A percentile compares a stretch with the other conserved stretches of the same genome.
Evolutionary conservation across 805 yeast species (phyloP).

Genomic region (Kluyveromyces siamensis): DNA sequence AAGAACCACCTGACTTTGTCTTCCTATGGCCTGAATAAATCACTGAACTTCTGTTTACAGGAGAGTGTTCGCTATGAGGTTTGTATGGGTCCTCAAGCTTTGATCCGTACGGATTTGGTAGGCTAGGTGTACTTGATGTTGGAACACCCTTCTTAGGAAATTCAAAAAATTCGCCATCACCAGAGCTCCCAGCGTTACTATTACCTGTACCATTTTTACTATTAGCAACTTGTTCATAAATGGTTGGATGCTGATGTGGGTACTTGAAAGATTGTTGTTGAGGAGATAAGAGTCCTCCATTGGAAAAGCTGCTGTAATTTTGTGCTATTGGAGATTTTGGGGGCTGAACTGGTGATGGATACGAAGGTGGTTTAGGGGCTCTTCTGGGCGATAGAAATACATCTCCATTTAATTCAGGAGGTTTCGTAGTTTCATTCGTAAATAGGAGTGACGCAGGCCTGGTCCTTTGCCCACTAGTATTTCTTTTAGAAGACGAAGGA

Average conservation of each 20-base stretch:
- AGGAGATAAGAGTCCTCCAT: conserved; percentile 2
- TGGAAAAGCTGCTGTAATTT: background rate
- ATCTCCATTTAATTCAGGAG: conserved; percentile 15
- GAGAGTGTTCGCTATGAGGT: conserved; percentile 2
- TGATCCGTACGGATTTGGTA: background rate
- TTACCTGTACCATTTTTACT: background rate
- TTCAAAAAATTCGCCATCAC: background rate
- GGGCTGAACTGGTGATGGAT: conserved; percentile 36
- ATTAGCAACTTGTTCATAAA: conserved; percentile 16
- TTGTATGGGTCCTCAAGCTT: background rate
- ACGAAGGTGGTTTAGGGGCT: conserved; percentile 61
- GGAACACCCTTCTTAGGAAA: conserved; percentile 2
- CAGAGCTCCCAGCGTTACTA: background rate
- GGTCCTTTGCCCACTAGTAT: background rate
- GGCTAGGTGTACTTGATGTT: conserved; percentile 2
- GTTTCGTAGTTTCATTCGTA: conserved; percentile 8
- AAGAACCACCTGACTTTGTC: conserved; percentile 26
- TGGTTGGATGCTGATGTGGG: conserved; percentile 15
- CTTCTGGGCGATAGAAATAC: conserved; percentile 59
- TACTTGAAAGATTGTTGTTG: conserved; percentile 8
- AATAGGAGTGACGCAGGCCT: conserved; percentile 10
- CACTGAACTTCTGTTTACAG: conserved; percentile 15
- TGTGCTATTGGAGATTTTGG: conserved; percentile 23
- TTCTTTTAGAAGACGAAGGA: background rate
- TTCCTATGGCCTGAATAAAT: conserved; percentile 20